A percentile compares a stretch with the other conserved stretches of the same genome.
phyloP scores from a whole-genome alignment of 2,329 filamentous ascomycete species.

The Neospermospora avenae region DNA sequence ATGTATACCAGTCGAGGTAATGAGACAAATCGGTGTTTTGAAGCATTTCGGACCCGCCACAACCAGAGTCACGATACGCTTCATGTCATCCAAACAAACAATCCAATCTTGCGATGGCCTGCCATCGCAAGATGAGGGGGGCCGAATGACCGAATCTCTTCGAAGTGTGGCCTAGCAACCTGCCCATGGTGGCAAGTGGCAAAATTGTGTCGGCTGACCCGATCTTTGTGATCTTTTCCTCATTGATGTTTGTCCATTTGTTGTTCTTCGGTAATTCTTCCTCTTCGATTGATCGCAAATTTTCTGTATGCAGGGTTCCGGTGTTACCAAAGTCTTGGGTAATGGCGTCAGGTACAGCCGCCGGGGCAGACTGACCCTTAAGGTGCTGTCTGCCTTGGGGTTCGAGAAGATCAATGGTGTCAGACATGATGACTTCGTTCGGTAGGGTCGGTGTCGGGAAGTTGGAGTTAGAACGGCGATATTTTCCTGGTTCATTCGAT shows the following conservation, averaged over 20 bases:
- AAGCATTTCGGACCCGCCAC: background rate
- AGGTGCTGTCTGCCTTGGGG: background rate
- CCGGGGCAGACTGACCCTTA: background rate
- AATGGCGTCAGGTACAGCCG: background rate
- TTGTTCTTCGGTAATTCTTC: background rate
- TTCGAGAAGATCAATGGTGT: background rate
- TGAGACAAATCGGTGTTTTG: background rate
- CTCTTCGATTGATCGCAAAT: background rate
- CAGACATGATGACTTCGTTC: background rate
- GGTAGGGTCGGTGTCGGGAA: background rate
- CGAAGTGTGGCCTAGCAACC: conserved; percentile 1
- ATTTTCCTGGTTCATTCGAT: background rate
- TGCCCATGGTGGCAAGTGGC: background rate
- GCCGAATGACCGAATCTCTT: background rate
- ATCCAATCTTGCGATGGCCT: too few species aligned
- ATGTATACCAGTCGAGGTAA: too few species aligned
- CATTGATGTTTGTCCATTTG: background rate
- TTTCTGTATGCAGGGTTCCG: background rate
- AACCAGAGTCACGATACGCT: background rate
- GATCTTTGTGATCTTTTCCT: background rate
- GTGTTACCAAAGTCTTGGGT: background rate
- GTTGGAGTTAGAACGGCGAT: background rate
- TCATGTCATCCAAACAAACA: background rate
- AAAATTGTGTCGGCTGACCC: background rate
- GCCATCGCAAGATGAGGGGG: background rate